Base-by-base conservation (phyloP, 148 eudicot genomes). In the Vaccinium darrowii region DNA sequence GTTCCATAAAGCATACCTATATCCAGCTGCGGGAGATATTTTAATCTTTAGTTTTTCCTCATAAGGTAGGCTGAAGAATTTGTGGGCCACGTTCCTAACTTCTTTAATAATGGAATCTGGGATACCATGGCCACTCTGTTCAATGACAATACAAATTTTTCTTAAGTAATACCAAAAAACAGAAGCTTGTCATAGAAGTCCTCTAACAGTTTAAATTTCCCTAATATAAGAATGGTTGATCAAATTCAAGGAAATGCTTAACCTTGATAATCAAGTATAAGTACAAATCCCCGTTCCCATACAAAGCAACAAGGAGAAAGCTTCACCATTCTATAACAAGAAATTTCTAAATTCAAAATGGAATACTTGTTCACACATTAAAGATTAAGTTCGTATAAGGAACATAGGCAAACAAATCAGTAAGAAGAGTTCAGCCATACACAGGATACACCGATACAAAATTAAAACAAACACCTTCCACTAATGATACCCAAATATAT, bases 51-150 rank as follows among this genome's bases (percentile, higher is more conserved):
- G 82, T 81, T 97, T 97, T 90, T 97, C 98, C 84, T 95, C 98
- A 52, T 85, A 87, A 80, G 99, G 95, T 83, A 89, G 89, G 78
- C 89, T 67, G 86, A 97, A 97, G 86, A 95, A 97, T 80, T 87
- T 86, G 78, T 71, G 95, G 12, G 96, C 84, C 80, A 92, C 84
- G 75, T 88, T 86, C 88, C 90, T 88, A 65, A 96, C 93, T 81
- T 93, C 93, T 82, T 91, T 87, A 79, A 95, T 83, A 82, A 94
- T 90, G 57, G 98, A 89, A 58, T 90, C 90, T 9, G 96, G 92
- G 74, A 97, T 93, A 79, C 96, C 96, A 88, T 97, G 99, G 27
- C 99, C 99, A 84, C 91, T 93, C 99, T 97, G 88, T 81, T 82
- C 53, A 84, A 25, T 69, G 80, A 82, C 78, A 73, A 79, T 16